These are phyloP conservation scores for Tarenaya hassleriana DNA, from an alignment of 345 rosid genomes.

Conservation along the genomic window DNA sequence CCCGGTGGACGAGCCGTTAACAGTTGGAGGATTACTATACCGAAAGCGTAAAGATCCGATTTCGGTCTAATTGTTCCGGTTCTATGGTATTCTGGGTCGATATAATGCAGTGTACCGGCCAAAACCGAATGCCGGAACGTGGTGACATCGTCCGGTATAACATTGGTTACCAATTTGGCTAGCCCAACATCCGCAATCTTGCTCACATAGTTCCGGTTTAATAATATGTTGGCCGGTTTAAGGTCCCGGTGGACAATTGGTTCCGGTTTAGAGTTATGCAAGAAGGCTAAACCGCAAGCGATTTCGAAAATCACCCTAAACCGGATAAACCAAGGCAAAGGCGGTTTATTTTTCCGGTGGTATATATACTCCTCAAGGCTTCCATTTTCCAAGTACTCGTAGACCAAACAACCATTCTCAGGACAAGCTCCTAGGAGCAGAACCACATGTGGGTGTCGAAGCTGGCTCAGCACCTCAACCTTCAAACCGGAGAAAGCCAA, in stretches of 20 bases:
- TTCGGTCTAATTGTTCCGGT: constrained; percentile 85
- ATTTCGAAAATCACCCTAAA: constrained; percentile 64
- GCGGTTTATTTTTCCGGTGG: constrained; percentile 46
- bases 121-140: constrained; percentile 56
- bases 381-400: constrained; percentile 86
- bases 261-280: constrained; percentile 88
- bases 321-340: constrained; percentile 80
- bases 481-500: constrained; percentile 17
- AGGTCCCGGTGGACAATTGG: constrained; percentile 82
- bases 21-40: constrained; percentile 59
- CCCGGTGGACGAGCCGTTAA: constrained; percentile 50
- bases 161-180: constrained; percentile 66
- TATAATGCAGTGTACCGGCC: constrained; percentile 73
- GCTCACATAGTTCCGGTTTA: constrained; percentile 67
- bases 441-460: constrained; percentile 71
- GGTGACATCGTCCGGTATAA: constrained; percentile 63
- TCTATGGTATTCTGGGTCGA: constrained; percentile 84
- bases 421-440: constrained; percentile 92
- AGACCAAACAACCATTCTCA: constrained; percentile 67
- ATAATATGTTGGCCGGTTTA: constrained; percentile 71
- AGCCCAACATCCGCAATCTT: constrained; percentile 82
- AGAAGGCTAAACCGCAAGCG: constrained; percentile 79
- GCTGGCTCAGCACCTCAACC: constrained; percentile 84
- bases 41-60: constrained; percentile 78
- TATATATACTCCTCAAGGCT: constrained; percentile 65